A percentile compares a stretch with the other conserved stretches of the same genome.
Evolutionary conservation across 2,329 filamentous ascomycete species (phyloP).

Genomic region (Ophiostoma sp.): DNA sequence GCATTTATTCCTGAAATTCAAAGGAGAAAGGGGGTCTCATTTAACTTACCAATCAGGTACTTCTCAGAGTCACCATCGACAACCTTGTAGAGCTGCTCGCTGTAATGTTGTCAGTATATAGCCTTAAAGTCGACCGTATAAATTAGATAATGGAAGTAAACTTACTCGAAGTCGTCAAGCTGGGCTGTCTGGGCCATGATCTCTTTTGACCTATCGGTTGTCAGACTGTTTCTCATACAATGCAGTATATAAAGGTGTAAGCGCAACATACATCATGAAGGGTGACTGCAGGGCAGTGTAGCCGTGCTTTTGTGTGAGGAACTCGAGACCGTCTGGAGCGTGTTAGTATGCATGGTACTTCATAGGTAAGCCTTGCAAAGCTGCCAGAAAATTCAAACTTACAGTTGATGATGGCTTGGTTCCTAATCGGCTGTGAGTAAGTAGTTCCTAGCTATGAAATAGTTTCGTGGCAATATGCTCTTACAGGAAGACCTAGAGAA

Average conservation of each 20-base stretch:
- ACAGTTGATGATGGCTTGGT: slow-evolving; percentile 88
- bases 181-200: slow-evolving; percentile 98
- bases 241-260: neutral
- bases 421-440: slow-evolving; percentile 40
- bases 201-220: slow-evolving; percentile 59
- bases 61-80: slow-evolving; percentile 88
- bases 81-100: slow-evolving; percentile 95
- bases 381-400: neutral
- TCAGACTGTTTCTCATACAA: neutral
- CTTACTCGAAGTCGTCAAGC: slow-evolving; percentile 82
- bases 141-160: neutral
- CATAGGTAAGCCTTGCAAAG: neutral
- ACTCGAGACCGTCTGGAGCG: slow-evolving; percentile 70
- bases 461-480: neutral
- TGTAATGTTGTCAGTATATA: slow-evolving; percentile 10
- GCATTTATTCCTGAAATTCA: neutral
- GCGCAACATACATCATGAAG: slow-evolving; percentile 70
- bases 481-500: slow-evolving; percentile 20
- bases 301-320: slow-evolving; percentile 70
- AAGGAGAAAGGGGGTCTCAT: neutral
- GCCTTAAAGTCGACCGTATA: neutral
- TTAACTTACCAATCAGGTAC: slow-evolving; percentile 62
- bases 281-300: slow-evolving; percentile 84
- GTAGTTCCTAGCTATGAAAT: neutral
- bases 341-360: neutral